Evolutionary conservation across 139 green algal genomes (phyloP).

Genomic region (Desmodesmus armatus): DNA sequence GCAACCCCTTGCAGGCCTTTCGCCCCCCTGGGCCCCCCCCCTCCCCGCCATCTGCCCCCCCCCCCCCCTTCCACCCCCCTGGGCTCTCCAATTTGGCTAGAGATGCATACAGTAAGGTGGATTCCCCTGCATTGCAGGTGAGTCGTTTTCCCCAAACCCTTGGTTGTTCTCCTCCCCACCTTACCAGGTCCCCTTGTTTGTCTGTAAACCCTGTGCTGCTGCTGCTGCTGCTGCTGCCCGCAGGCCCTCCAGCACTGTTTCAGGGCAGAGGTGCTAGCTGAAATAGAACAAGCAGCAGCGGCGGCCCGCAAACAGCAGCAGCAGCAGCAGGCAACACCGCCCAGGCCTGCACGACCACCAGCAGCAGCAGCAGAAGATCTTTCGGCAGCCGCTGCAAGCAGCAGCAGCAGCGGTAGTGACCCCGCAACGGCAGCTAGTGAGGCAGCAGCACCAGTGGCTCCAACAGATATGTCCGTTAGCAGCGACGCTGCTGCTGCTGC

Average conservation of each 20-base stretch:
- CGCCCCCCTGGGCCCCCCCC: too few species aligned
- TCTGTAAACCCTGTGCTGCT: not conserved
- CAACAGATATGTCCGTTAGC: not conserved
- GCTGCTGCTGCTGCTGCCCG: not conserved
- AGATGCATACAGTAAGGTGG: conserved; percentile 6
- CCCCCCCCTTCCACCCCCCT: too few species aligned
- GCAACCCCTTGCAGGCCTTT: too few species aligned
- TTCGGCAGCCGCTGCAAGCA: not conserved
- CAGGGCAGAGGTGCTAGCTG: conserved; percentile 14
- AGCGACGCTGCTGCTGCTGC: too few species aligned
- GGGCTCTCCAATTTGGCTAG: not conserved
- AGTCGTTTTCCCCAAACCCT: not conserved
- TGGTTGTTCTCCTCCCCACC: not conserved
- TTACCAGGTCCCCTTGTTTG: not conserved
- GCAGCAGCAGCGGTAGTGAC: not conserved
- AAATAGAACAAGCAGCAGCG: conserved; percentile 17
- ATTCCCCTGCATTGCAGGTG: not conserved
- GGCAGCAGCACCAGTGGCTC: not conserved
- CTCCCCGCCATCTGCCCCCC: too few species aligned
- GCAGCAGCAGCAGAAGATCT: not conserved
- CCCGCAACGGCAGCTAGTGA: not conserved
- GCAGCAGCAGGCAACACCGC: conserved; percentile 11
- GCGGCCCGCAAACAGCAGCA: conserved; percentile 2
- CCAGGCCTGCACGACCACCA: too few species aligned
- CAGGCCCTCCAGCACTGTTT: conserved; percentile 29